Evolutionary conservation across 768 basidiomycete species (phyloP).

Genomic region (Amanita pseudoporphyria): DNA sequence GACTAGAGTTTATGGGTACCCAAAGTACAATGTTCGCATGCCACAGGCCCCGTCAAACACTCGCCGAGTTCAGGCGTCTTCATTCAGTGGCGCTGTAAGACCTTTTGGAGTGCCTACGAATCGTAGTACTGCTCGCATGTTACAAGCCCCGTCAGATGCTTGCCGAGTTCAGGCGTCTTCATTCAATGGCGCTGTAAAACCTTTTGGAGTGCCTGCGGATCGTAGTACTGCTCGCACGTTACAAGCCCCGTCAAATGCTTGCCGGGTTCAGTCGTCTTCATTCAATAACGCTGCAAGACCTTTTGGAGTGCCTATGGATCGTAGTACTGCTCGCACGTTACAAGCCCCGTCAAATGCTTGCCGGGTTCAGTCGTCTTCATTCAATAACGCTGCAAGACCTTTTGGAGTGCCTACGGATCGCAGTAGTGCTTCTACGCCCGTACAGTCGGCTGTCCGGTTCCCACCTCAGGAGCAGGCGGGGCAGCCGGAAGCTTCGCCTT

Average conservation of each 20-base stretch:
- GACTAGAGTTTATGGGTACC: background rate
- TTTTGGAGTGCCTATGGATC: background rate
- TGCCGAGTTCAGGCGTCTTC: background rate
- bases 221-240: background rate
- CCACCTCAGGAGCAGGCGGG: background rate
- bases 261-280: background rate
- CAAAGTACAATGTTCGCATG: background rate
- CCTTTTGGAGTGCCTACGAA: background rate
- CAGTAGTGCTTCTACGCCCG: too few relatives aligned
- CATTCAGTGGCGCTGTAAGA: background rate
- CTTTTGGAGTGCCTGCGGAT: background rate
- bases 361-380: background rate
- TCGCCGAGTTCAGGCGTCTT: background rate
- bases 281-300: background rate
- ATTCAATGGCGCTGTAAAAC: background rate
- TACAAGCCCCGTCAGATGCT: background rate
- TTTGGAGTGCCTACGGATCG: background rate
- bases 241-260: background rate
- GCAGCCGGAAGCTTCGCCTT: background rate
- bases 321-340: background rate
- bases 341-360: background rate
- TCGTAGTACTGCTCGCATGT: too few relatives aligned
- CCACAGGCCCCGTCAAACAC: background rate
- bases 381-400: background rate
- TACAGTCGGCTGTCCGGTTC: background rate